A percentile compares a stretch with the other conserved stretches of the same genome.
phyloP scores from a whole-genome alignment of 164 flowering plant species.

The Euptelea pleiosperma region DNA sequence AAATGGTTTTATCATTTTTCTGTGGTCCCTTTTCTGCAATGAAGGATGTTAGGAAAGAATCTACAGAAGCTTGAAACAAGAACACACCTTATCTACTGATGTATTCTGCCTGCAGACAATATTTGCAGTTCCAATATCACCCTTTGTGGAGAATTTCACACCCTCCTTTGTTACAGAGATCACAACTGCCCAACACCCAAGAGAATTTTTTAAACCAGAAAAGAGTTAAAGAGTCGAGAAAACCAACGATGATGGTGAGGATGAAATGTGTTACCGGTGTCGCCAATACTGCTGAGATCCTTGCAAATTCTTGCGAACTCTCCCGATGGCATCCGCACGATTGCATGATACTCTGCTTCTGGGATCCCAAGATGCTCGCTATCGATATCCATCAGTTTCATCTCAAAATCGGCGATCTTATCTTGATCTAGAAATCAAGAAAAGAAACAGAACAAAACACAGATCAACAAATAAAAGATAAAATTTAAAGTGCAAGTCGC shows the following conservation, averaged over 20 bases:
- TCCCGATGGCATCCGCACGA: constrained; percentile 77
- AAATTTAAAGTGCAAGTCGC: background rate
- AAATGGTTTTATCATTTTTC: too few relatives aligned
- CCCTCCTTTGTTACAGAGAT: constrained; percentile 93
- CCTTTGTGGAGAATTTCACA: constrained; percentile 83
- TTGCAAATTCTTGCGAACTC: constrained; percentile 85
- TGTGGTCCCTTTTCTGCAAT: too few relatives aligned
- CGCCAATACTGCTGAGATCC: constrained; percentile 81
- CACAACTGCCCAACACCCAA: constrained; percentile 48
- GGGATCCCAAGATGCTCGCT: constrained; percentile 96
- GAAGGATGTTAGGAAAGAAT: too few relatives aligned
- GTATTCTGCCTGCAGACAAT: constrained; percentile 78
- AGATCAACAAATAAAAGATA: background rate
- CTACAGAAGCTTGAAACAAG: background rate
- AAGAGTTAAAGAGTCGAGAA: background rate
- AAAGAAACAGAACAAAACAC: background rate
- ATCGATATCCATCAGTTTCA: constrained; percentile 94
- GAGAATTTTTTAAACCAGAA: background rate
- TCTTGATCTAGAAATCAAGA: constrained; percentile 47
- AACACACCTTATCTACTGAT: constrained; percentile 68
- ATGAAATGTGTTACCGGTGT: constrained; percentile 47
- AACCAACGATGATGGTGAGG: background rate
- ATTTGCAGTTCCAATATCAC: constrained; percentile 85
- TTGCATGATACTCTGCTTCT: constrained; percentile 85
- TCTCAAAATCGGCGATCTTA: constrained; percentile 81